A percentile compares a stretch with the other conserved stretches of the same genome.
These are phyloP conservation scores for Ophiocordyceps sinensis DNA, from an alignment of 2,329 filamentous ascomycete species.

Conservation along the genomic window DNA sequence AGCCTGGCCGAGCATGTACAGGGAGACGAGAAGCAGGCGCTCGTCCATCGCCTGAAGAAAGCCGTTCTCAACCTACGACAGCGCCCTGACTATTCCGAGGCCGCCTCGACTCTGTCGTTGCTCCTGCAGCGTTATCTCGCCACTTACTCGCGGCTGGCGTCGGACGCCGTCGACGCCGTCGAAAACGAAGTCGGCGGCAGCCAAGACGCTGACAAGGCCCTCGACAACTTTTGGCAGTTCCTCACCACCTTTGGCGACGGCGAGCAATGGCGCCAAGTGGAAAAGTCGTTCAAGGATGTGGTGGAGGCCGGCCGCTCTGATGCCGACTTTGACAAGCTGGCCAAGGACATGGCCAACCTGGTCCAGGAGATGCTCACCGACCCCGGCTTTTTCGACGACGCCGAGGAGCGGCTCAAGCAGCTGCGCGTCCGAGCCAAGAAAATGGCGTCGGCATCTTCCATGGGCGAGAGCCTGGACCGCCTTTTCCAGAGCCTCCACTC, in stretches of 20 bases:
- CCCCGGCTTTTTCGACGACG: conserved; percentile 70
- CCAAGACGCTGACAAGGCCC: conserved; percentile 56
- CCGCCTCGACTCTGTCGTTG: conserved; percentile 62
- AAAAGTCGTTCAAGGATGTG: conserved; percentile 53
- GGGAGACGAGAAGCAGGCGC: conserved; percentile 56
- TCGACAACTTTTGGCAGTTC: conserved; percentile 69
- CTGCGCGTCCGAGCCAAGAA: conserved; percentile 43
- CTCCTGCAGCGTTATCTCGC: conserved; percentile 67
- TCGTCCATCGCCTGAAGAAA: conserved; percentile 63
- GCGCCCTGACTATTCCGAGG: conserved; percentile 71
- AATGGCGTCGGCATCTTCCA: conserved; percentile 49
- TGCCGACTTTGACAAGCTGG: conserved; percentile 66
- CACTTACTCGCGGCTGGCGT: conserved; percentile 59
- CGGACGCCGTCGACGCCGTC: conserved; percentile 50
- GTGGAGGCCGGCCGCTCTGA: conserved; percentile 62
- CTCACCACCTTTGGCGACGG: conserved; percentile 65
- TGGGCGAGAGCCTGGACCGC: conserved; percentile 59
- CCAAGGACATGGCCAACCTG: conserved; percentile 57
- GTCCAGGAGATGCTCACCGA: conserved; percentile 74
- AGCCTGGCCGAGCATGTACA: conserved; percentile 62
- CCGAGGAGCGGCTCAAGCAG: conserved; percentile 38
- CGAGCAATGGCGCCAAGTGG: conserved; percentile 61
- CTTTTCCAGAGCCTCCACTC: conserved; percentile 54
- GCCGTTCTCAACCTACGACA: conserved; percentile 60
- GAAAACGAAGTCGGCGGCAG: conserved; percentile 63